phyloP scores from a whole-genome alignment of 2,329 filamentous ascomycete species.

The Lasiodiplodia sp. region DNA sequence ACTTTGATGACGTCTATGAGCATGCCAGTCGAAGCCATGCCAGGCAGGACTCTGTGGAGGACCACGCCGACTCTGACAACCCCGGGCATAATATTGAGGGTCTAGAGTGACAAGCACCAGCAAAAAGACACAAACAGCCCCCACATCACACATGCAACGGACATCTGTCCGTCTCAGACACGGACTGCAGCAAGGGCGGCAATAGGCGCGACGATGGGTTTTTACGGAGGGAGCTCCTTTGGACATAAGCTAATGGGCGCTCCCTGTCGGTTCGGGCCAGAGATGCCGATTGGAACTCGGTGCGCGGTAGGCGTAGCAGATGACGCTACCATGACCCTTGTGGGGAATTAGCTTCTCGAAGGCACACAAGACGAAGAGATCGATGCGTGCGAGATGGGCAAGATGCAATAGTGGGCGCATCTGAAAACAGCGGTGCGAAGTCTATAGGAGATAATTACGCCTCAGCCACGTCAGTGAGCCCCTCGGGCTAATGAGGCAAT shows the following conservation, averaged over 20 bases:
- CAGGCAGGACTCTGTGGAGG: not conserved
- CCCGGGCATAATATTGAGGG: not conserved
- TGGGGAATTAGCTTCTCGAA: not conserved
- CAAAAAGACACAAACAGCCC: not conserved
- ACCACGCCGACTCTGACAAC: not conserved
- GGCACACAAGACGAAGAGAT: not conserved
- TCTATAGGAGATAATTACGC: not conserved
- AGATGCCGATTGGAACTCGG: not conserved
- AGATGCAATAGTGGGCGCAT: not conserved
- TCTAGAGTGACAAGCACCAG: not conserved
- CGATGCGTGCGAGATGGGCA: not conserved
- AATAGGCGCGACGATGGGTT: not conserved
- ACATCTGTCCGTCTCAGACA: not conserved
- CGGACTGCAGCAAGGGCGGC: no score
- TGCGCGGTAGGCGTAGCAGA: not conserved
- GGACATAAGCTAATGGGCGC: not conserved
- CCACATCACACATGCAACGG: not conserved
- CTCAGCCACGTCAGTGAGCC: not conserved
- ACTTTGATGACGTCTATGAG: not conserved
- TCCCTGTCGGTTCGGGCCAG: not conserved
- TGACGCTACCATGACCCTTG: not conserved
- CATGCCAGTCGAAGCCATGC: not conserved
- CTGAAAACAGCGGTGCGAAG: not conserved
- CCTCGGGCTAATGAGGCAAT: not conserved
- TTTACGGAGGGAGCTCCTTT: not conserved